Evolutionary conservation across 2,329 filamentous ascomycete species (phyloP).

Genomic region (Xylariaceae sp.): DNA sequence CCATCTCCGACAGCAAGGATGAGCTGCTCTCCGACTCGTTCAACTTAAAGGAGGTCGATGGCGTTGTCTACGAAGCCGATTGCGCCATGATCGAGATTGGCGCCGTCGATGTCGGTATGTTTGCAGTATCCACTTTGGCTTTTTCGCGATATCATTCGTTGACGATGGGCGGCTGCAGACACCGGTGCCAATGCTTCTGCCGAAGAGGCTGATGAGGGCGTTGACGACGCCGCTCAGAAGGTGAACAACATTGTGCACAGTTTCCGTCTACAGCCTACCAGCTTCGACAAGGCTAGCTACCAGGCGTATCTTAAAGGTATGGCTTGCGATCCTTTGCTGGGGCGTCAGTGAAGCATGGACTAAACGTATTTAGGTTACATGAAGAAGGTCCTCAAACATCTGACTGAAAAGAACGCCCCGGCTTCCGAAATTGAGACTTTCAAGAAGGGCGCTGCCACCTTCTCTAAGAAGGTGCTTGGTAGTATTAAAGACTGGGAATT

Average conservation of each 20-base stretch:
- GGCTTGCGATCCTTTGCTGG: slow-evolving; percentile 20
- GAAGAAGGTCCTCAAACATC: slow-evolving; percentile 74
- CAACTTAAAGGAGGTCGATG: slow-evolving; percentile 74
- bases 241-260: slow-evolving; percentile 93
- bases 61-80: slow-evolving; percentile 82
- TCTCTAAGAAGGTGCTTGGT: slow-evolving; percentile 71
- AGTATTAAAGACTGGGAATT: slow-evolving; percentile 98
- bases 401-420: slow-evolving; percentile 59
- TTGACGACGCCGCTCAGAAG: slow-evolving; percentile 65
- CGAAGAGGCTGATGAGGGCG: slow-evolving; percentile 74
- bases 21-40: slow-evolving; percentile 97
- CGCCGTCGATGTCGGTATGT: slow-evolving; percentile 67
- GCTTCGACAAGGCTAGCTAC: slow-evolving; percentile 85
- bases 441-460: slow-evolving; percentile 68
- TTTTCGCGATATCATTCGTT: slow-evolving; percentile 10
- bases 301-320: slow-evolving; percentile 79
- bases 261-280: slow-evolving; percentile 78
- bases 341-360: background rate
- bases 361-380: slow-evolving; percentile 64
- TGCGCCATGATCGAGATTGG: slow-evolving; percentile 85
- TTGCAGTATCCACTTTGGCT: background rate
- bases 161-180: slow-evolving; percentile 46
- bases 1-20: slow-evolving; percentile 67
- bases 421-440: slow-evolving; percentile 71
- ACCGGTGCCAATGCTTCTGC: slow-evolving; percentile 96